A percentile compares a stretch with the other conserved stretches of the same genome.
These are phyloP conservation scores for Spirogloea muscicola DNA, from an alignment of 139 green algal species.

Conservation along the genomic window DNA sequence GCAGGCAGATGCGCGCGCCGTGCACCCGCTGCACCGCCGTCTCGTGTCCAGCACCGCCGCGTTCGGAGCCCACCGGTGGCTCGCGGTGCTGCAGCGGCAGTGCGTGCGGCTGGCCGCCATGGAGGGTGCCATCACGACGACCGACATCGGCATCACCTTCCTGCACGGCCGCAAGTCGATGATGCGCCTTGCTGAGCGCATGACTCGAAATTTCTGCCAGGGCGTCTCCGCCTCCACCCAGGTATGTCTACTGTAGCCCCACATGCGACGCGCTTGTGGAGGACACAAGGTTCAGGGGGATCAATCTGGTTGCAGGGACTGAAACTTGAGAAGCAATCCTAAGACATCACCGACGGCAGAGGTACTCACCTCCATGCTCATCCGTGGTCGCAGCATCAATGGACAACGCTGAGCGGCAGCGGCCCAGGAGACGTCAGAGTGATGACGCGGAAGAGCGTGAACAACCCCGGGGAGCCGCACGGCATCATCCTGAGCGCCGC, in stretches of 20 bases:
- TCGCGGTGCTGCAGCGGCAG: constrained; percentile 11
- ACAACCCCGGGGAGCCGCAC: constrained; percentile 16
- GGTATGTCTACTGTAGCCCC: too few species aligned
- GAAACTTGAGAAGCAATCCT: too few species aligned
- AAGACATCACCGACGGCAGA: too few species aligned
- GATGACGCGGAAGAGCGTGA: constrained; percentile 10
- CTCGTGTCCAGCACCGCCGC: neutral
- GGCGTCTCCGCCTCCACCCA: constrained; percentile 13
- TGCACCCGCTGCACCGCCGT: neutral
- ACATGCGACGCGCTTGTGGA: too few species aligned
- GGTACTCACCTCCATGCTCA: too few species aligned
- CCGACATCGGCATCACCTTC: neutral
- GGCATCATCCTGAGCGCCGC: constrained; percentile 27
- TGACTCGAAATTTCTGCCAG: constrained; percentile 24
- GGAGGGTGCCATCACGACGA: neutral
- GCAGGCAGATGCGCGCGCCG: neutral
- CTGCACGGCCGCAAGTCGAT: constrained; percentile 8
- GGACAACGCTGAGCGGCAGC: neutral
- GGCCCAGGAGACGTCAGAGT: constrained; percentile 19
- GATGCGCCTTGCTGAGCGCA: constrained; percentile 30
- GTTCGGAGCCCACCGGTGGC: constrained; percentile 16
- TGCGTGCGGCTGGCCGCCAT: constrained; percentile 1
- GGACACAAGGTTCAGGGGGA: too few species aligned
- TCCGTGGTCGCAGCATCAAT: neutral
- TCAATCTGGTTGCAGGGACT: too few species aligned